Percentiles rank a stretch among this genome's conserved stretches.
These are phyloP conservation scores for Geotrichum aggregatum DNA, from an alignment of 1,139 yeast species.

Conservation along the genomic window DNA sequence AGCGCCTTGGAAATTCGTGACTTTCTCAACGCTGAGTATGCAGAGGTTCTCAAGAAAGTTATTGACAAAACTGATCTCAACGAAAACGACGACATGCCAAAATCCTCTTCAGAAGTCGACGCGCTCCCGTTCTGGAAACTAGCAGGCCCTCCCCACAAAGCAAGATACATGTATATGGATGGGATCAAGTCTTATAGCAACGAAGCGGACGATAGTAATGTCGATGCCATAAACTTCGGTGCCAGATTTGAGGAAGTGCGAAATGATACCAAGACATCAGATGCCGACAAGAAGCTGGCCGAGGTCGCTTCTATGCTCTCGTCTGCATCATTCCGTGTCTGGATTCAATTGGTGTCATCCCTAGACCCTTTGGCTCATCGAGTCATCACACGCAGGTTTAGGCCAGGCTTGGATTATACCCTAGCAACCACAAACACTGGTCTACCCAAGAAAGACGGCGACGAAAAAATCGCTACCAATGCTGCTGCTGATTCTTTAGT, in stretches of 20 bases:
- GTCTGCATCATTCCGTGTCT: slow-evolving; percentile 62
- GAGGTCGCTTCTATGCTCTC: slow-evolving; percentile 58
- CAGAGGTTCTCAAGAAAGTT: slow-evolving; percentile 46
- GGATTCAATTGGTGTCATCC: slow-evolving; percentile 64
- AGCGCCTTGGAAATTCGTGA: slow-evolving; percentile 65
- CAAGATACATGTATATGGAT: slow-evolving; percentile 77
- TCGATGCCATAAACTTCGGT: too few relatives aligned
- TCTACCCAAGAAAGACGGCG: slow-evolving; percentile 15
- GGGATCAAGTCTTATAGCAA: slow-evolving; percentile 20
- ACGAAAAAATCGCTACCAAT: too few relatives aligned
- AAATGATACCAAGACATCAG: slow-evolving; percentile 25
- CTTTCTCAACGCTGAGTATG: slow-evolving; percentile 57
- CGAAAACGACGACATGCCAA: slow-evolving; percentile 58
- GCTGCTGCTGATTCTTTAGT: slow-evolving; percentile 35
- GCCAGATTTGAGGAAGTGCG: background rate
- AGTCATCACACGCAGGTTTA: slow-evolving; percentile 71
- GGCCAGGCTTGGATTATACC: slow-evolving; percentile 93
- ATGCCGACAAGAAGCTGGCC: slow-evolving; percentile 39
- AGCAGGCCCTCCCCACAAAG: slow-evolving; percentile 94
- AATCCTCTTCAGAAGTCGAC: slow-evolving; percentile 50
- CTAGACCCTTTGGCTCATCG: slow-evolving; percentile 63
- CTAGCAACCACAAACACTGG: slow-evolving; percentile 61
- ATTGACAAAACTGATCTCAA: slow-evolving; percentile 45
- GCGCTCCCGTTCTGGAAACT: slow-evolving; percentile 70
- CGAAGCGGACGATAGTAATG: slow-evolving; percentile 25